Conservation (phyloP, 2,329 filamentous ascomycete genomes). For the Aspergillus sp. region DNA sequence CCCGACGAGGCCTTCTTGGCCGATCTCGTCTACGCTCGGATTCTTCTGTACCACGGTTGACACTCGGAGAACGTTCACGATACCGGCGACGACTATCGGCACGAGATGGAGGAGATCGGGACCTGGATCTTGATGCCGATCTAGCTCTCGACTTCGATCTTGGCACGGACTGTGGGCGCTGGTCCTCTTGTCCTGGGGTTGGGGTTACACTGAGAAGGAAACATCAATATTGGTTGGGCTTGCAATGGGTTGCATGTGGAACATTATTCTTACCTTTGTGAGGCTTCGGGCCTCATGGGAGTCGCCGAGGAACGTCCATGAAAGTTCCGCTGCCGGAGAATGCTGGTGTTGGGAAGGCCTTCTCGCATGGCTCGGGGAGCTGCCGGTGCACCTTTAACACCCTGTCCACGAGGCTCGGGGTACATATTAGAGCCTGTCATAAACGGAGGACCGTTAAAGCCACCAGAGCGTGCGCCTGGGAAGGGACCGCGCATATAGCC, state of each 20-base stretch:
- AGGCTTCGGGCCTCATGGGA: slow-evolving; percentile 23
- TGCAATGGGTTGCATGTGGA: background rate
- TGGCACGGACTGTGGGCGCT: slow-evolving; percentile 30
- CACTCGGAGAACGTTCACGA: slow-evolving; percentile 52
- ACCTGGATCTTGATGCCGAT: slow-evolving; percentile 33
- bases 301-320: slow-evolving; percentile 32
- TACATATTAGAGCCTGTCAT: slow-evolving; percentile 35
- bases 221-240: slow-evolving; percentile 19
- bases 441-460: slow-evolving; percentile 31
- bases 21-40: slow-evolving; percentile 30
- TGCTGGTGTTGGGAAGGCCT: slow-evolving; percentile 78
- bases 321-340: slow-evolving; percentile 63
- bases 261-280: slow-evolving; percentile 33
- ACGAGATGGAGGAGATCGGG: slow-evolving; percentile 40
- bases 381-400: slow-evolving; percentile 73
- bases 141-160: slow-evolving; percentile 28
- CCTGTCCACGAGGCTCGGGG: slow-evolving; percentile 54
- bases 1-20: slow-evolving; percentile 31
- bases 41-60: slow-evolving; percentile 39
- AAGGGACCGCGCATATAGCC: slow-evolving; percentile 51
- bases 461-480: slow-evolving; percentile 41
- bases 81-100: slow-evolving; percentile 55
- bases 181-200: slow-evolving; percentile 41
- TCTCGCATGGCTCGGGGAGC: slow-evolving; percentile 94
- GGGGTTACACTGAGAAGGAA: slow-evolving; percentile 22